A percentile compares a stretch with the other conserved stretches of the same genome.
Conservation (phyloP, 768 basidiomycete genomes). For the Suillus tomentosus region DNA sequence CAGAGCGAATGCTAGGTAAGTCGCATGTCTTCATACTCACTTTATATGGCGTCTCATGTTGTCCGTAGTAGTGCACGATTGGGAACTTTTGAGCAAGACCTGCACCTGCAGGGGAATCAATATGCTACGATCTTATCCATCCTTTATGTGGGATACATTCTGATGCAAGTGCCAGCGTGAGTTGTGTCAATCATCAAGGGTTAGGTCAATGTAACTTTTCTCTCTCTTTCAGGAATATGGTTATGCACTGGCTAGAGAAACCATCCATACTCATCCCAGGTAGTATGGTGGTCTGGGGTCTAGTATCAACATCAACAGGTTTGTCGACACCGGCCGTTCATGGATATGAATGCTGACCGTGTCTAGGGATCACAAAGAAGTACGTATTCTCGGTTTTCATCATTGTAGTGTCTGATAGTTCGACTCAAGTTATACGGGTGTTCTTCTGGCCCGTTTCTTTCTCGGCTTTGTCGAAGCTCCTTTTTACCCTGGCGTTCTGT, state of each 20-base stretch:
- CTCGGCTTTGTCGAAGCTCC: constrained; percentile 41
- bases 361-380: constrained; percentile 9
- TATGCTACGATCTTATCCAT: constrained; percentile 28
- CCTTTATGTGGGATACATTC: constrained; percentile 28
- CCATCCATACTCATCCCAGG: constrained; percentile 30
- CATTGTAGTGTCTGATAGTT: not conserved
- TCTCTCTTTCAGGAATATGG: constrained; percentile 21
- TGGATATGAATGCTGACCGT: not conserved
- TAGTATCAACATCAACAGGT: constrained; percentile 41
- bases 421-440: constrained; percentile 18
- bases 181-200: not conserved
- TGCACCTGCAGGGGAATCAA: constrained; percentile 26
- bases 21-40: not conserved
- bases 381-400: not conserved
- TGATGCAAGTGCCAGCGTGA: constrained; percentile 28
- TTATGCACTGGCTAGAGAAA: constrained; percentile 32
- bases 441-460: constrained; percentile 41
- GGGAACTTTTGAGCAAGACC: constrained; percentile 24
- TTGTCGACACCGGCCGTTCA: not conserved
- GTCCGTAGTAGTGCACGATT: constrained; percentile 20
- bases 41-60: not conserved
- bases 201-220: not conserved
- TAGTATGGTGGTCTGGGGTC: constrained; percentile 37
- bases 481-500: constrained; percentile 33
- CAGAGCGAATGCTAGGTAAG: constrained; percentile 12